Conservation (phyloP, 1,284 basidiomycete genomes). For the Heterobasidion irregulare region DNA sequence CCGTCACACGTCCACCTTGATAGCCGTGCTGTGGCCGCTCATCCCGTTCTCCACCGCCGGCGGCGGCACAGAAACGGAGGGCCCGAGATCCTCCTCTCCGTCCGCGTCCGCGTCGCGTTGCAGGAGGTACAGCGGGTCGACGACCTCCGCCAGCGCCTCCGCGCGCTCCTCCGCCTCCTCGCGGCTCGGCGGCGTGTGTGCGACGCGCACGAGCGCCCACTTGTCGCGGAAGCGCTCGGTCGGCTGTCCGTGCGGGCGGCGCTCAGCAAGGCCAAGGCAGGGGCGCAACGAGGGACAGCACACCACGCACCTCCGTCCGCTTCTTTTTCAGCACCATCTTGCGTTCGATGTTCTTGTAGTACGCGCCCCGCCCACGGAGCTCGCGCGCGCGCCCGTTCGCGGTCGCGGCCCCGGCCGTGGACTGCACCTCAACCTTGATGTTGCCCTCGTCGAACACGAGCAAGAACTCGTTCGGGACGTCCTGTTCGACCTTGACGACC, state of each 20-base stretch:
- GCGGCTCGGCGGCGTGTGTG: conserved; percentile 40
- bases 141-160: conserved; percentile 43
- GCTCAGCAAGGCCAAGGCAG: not conserved
- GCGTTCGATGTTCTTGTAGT: conserved; percentile 82
- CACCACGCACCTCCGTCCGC: conserved; percentile 56
- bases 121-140: conserved; percentile 42
- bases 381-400: conserved; percentile 6
- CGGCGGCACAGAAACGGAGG: not conserved
- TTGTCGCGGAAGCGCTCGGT: conserved; percentile 66
- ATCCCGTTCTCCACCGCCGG: not conserved
- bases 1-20: too few relatives aligned
- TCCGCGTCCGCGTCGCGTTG: conserved; percentile 15
- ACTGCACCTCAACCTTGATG: conserved; percentile 19
- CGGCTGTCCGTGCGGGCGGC: conserved; percentile 25
- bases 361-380: conserved; percentile 48
- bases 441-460: conserved; percentile 67
- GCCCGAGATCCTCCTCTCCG: conserved; percentile 11
- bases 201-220: conserved; percentile 69
- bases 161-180: conserved; percentile 46
- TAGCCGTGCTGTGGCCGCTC: not conserved
- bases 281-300: not conserved
- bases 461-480: conserved; percentile 78
- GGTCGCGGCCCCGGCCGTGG: conserved; percentile 8
- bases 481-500: conserved; percentile 75
- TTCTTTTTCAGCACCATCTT: conserved; percentile 85